Base-by-base conservation (phyloP, 2,329 filamentous ascomycete species). In the Monosporascus ibericus region DNA sequence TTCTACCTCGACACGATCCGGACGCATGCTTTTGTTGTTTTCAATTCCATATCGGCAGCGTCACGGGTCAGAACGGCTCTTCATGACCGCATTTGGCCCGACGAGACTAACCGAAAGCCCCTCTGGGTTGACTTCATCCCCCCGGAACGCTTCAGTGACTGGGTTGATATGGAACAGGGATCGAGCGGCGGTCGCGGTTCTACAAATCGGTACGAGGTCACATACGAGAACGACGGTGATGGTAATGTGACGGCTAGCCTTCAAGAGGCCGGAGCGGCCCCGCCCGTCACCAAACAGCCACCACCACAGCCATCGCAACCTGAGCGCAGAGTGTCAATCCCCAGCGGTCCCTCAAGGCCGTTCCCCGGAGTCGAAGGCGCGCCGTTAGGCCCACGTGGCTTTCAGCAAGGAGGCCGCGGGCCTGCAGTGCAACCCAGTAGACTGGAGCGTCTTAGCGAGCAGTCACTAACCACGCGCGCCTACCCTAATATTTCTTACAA, bases 91-190 rank as follows among this genome's bases (percentile, higher is more conserved):
- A 80, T 91, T 37, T 97, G 92, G 90, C 92, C 92, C 1, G 83
- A 91, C 53, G 92, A 97, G 71, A 84, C 86, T 53, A 88, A 86
- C 59, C 81, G 94, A 34, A 95, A 94, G 67, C 79, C 85, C 1
- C 77, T 97, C 1, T 95, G 87, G 81, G 89, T 90, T 3, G 94
- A 99, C 67, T 97, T 94, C 67, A 79, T 97, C 20, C 92, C 92
- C 0, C 80, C 87, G 18, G 84, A 90, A 25, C 82, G 84, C 57
- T 78, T 95, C 4, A 68, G 74, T 15, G 79, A 80, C 24, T 97
- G 91, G 90, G 86, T 95, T 53, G 78, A 82, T 7, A 78, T 72
- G 40, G 90, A 95, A 68, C 73, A 84, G 60, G 68, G 74, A 3
- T 68, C 65, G 15, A 62, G 71, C 60, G 63, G 76, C 57, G 59